Conservation (phyloP, 345 rosid species). For the Rubroshorea leprosula region DNA sequence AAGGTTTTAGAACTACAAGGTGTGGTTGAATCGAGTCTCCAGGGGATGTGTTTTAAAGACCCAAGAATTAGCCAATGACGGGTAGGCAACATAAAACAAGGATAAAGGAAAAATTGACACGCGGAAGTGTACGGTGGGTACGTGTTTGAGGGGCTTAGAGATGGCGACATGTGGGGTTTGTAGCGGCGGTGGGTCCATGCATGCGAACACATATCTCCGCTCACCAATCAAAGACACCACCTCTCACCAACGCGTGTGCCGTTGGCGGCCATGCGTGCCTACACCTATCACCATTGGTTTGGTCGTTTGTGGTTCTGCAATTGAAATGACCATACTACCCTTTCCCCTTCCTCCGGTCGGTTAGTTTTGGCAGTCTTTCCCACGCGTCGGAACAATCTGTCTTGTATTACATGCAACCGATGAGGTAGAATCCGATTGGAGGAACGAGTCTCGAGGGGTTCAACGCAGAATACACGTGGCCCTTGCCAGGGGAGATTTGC, state of each 20-base stretch:
- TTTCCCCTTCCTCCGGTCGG: slow-evolving; percentile 33
- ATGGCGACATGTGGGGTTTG: slow-evolving; percentile 63
- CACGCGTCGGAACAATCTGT: slow-evolving; percentile 17
- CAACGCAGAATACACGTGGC: slow-evolving; percentile 10
- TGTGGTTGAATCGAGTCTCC: slow-evolving; percentile 1
- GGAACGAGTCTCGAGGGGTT: neutral
- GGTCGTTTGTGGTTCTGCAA: too few relatives aligned
- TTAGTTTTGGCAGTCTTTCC: slow-evolving; percentile 20
- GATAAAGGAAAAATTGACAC: slow-evolving; percentile 42
- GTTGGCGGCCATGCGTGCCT: slow-evolving; percentile 68
- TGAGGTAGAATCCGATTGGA: slow-evolving; percentile 31
- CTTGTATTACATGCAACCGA: slow-evolving; percentile 44
- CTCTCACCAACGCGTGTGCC: slow-evolving; percentile 55
- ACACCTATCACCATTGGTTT: slow-evolving; percentile 57
- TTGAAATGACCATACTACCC: neutral
- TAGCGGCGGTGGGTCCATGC: too few relatives aligned
- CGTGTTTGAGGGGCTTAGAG: slow-evolving; percentile 53
- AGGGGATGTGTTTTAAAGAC: slow-evolving; percentile 14
- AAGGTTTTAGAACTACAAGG: slow-evolving; percentile 1
- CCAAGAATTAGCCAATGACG: slow-evolving; percentile 26
- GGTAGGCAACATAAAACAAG: slow-evolving; percentile 41
- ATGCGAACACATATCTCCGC: too few relatives aligned
- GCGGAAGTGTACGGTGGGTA: slow-evolving; percentile 57
- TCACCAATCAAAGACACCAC: too few relatives aligned
- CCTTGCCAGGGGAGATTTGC: too few relatives aligned